These are phyloP conservation scores for Mortierella polycephala DNA, from an alignment of 371 early-diverging fungal genomes.

Conservation along the genomic window DNA sequence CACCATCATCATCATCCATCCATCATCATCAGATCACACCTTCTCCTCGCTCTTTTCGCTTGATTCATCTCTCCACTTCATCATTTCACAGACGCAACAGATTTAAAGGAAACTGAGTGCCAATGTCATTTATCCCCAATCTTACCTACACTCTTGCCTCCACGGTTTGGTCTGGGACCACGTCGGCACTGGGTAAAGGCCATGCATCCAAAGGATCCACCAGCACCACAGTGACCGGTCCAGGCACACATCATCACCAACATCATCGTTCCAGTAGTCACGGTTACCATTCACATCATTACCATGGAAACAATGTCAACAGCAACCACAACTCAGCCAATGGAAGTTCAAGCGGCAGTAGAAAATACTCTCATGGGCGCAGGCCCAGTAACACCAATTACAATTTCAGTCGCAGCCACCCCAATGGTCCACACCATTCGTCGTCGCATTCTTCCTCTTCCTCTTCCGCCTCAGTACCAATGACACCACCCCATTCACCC, in stretches of 20 bases:
- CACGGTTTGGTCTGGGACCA: slow-evolving; percentile 52
- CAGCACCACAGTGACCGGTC: slow-evolving; percentile 33
- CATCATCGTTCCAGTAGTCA: slow-evolving; percentile 17
- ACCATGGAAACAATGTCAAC: slow-evolving; percentile 4
- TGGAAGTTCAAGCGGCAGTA: background rate
- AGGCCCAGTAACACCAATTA: slow-evolving; percentile 33
- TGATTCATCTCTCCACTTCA: background rate
- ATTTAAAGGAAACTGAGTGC: background rate
- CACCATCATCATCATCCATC: background rate
- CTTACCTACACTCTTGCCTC: slow-evolving; percentile 50
- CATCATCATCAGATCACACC: background rate
- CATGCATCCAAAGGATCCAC: slow-evolving; percentile 17
- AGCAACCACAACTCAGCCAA: slow-evolving; percentile 12
- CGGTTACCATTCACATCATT: slow-evolving; percentile 10
- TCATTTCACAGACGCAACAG: too few relatives aligned
- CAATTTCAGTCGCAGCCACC: slow-evolving; percentile 49
- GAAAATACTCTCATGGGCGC: slow-evolving; percentile 36
- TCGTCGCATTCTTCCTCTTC: slow-evolving; percentile 11
- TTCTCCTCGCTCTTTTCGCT: background rate
- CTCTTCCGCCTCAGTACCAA: slow-evolving; percentile 16
- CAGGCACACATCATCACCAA: slow-evolving; percentile 24
- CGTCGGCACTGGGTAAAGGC: slow-evolving; percentile 45
- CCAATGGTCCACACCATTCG: slow-evolving; percentile 15
- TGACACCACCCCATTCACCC: slow-evolving; percentile 53
- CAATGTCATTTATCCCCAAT: slow-evolving; percentile 47